Evolutionary conservation across 2,329 filamentous ascomycete species (phyloP).

Genomic region (Trichoderma arundinaceum): DNA sequence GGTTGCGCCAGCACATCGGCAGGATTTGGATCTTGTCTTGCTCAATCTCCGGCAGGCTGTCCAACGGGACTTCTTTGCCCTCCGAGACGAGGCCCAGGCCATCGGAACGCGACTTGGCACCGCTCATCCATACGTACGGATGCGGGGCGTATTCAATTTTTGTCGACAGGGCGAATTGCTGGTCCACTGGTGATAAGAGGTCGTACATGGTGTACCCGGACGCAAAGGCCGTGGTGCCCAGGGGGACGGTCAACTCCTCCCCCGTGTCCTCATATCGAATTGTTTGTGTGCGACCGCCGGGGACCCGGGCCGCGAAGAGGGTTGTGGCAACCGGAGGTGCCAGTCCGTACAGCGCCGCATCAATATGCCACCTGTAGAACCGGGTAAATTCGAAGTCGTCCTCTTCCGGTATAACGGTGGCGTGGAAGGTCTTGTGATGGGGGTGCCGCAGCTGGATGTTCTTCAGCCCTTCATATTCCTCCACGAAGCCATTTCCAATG

Average conservation of each 20-base stretch:
- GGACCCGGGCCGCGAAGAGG: constrained; percentile 75
- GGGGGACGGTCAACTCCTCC: constrained; percentile 69
- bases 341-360: constrained; percentile 76
- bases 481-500: constrained; percentile 75
- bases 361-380: constrained; percentile 83
- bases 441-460: constrained; percentile 74
- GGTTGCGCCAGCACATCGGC: constrained; percentile 80
- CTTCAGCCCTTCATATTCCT: constrained; percentile 71
- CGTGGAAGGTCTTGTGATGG: constrained; percentile 79
- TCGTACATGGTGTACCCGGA: constrained; percentile 75
- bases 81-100: constrained; percentile 76
- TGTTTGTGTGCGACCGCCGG: constrained; percentile 67
- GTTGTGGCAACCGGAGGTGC: constrained; percentile 76
- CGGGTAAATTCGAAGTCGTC: constrained; percentile 58
- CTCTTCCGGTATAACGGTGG: constrained; percentile 61
- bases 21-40: constrained; percentile 70
- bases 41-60: constrained; percentile 69
- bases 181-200: constrained; percentile 66
- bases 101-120: constrained; percentile 67
- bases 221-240: constrained; percentile 78
- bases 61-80: constrained; percentile 63
- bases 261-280: constrained; percentile 74
- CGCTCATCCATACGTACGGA: constrained; percentile 82
- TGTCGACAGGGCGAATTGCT: constrained; percentile 69
- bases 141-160: constrained; percentile 78